Conservation (phyloP, 1,139 yeast genomes). For the Waltiozyma sp. region DNA sequence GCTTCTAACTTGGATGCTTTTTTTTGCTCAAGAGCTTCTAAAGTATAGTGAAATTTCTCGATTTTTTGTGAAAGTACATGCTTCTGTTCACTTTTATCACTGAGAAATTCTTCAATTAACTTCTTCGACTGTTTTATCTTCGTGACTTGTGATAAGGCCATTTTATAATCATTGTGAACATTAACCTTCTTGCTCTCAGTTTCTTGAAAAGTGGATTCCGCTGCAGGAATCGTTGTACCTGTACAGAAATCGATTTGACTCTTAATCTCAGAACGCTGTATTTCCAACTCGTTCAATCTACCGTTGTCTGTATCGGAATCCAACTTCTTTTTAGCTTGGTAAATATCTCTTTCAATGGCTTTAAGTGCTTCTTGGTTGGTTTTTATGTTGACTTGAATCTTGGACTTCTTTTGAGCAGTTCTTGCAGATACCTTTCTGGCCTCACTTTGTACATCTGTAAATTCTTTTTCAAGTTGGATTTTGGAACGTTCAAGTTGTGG, state of each 20-base stretch:
- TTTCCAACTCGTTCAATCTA: background rate
- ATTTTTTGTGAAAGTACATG: constrained; percentile 1
- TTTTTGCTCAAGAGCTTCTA: constrained; percentile 12
- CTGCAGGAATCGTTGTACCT: background rate
- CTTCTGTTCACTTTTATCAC: constrained; percentile 1
- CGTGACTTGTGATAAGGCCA: background rate
- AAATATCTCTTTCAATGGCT: background rate
- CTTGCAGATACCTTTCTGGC: too few species aligned
- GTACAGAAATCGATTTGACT: constrained; percentile 5
- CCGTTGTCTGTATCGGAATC: constrained; percentile 7
- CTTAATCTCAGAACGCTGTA: constrained; percentile 12
- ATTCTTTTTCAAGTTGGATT: background rate
- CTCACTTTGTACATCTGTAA: too few species aligned
- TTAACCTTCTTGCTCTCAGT: background rate
- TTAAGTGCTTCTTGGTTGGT: background rate
- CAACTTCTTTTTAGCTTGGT: background rate
- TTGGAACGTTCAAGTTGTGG: background rate
- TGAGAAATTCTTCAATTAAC: background rate
- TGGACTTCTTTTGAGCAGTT: background rate
- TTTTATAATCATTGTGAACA: background rate
- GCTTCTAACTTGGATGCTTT: constrained; percentile 20
- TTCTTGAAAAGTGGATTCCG: background rate
- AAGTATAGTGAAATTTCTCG: constrained; percentile 15
- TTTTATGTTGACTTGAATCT: background rate
- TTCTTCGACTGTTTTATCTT: constrained; percentile 1